Conservation (phyloP, 169 alveolate genomes). For the Cryptosporidium muris region DNA sequence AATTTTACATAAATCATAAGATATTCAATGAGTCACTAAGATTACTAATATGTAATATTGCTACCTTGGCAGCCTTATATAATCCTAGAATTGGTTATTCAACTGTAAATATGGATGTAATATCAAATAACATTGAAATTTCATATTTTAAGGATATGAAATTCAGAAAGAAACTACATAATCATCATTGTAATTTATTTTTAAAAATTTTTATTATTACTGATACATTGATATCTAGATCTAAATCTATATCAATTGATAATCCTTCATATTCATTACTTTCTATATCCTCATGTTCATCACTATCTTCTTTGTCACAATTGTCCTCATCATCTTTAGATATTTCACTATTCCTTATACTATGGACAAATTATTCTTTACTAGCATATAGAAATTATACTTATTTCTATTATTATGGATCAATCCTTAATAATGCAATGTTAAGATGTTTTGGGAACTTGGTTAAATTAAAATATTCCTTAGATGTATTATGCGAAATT, state of each 20-base stretch:
- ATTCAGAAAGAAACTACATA: no score
- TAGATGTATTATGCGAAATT: constrained; percentile 56
- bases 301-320: constrained; percentile 10
- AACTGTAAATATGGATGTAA: constrained; percentile 28
- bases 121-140: constrained; percentile 7
- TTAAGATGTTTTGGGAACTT: constrained; percentile 4
- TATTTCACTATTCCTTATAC: constrained; percentile 30
- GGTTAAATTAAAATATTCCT: constrained; percentile 28
- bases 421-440: constrained; percentile 1
- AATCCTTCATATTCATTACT: neutral
- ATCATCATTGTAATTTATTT: no score
- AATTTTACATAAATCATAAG: neutral
- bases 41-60: constrained; percentile 18
- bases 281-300: constrained; percentile 29
- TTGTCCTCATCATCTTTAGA: constrained; percentile 24
- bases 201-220: no score
- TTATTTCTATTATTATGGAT: constrained; percentile 1
- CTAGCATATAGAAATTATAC: neutral
- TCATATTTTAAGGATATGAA: no score
- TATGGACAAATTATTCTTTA: constrained; percentile 42
- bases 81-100: constrained; percentile 23
- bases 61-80: constrained; percentile 3
- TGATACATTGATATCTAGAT: no score
- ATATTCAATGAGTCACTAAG: constrained; percentile 47
- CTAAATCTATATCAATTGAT: no score